These are phyloP conservation scores for Xylaria sp. DNA, from an alignment of 2,329 filamentous ascomycete genomes.

Conservation along the genomic window DNA sequence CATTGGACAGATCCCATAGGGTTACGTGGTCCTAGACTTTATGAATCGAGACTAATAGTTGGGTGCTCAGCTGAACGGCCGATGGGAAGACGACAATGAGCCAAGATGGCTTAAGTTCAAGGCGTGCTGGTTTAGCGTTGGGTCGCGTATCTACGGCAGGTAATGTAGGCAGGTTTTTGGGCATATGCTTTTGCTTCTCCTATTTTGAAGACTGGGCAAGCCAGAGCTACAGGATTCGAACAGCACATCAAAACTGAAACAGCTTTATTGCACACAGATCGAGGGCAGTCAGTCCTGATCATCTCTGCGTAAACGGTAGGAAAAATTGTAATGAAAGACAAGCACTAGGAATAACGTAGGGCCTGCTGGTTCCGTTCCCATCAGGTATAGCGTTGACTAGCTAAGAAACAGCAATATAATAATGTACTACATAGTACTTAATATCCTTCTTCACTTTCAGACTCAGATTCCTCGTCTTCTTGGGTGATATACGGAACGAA, in stretches of 20 bases:
- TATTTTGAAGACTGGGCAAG: too few species aligned
- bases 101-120: background rate
- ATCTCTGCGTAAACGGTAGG: background rate
- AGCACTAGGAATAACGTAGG: too few species aligned
- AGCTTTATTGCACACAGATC: too few species aligned
- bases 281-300: too few species aligned
- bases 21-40: constrained; percentile 7
- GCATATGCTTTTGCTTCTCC: too few species aligned
- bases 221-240: too few species aligned
- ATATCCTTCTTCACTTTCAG: constrained; percentile 46
- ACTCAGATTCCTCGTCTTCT: constrained; percentile 61
- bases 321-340: background rate
- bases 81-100: background rate
- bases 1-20: background rate
- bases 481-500: constrained; percentile 75
- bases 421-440: constrained; percentile 9
- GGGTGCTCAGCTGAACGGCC: constrained; percentile 11
- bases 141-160: too few species aligned
- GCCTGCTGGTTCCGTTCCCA: background rate
- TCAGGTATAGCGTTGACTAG: background rate
- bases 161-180: too few species aligned
- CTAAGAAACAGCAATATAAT: background rate
- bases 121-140: too few species aligned
- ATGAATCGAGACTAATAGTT: background rate
- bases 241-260: too few species aligned